Conservation (phyloP, 1,139 yeast species). For the Kazachstania sp. region DNA sequence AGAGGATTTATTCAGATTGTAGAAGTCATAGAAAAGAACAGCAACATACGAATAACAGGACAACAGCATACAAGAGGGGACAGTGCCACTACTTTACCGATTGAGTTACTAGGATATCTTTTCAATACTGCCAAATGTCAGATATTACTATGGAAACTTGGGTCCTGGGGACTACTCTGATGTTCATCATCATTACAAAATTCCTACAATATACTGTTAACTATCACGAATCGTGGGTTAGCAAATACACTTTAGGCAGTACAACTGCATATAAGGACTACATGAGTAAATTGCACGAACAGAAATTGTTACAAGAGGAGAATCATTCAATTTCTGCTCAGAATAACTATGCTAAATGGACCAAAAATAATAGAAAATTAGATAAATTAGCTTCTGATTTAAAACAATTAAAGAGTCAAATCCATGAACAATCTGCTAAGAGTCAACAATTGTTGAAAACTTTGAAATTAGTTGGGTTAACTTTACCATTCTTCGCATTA, state of each 20-base stretch:
- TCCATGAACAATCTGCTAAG: slow-evolving; percentile 52
- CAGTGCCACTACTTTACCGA: not conserved
- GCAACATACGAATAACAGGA: not conserved
- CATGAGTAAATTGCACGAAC: slow-evolving; percentile 38
- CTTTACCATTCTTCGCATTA: slow-evolving; percentile 26
- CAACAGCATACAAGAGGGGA: not conserved
- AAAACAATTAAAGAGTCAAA: slow-evolving; percentile 36
- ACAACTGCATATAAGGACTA: slow-evolving; percentile 26
- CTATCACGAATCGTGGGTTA: slow-evolving; percentile 24
- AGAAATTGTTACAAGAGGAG: slow-evolving; percentile 41
- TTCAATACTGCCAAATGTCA: not conserved
- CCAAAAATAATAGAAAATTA: slow-evolving; percentile 69
- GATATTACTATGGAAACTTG: slow-evolving; percentile 14
- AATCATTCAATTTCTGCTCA: slow-evolving; percentile 70
- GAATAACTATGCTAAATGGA: slow-evolving; percentile 94
- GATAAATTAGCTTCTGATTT: slow-evolving; percentile 53
- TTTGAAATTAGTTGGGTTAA: slow-evolving; percentile 29
- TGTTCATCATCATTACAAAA: slow-evolving; percentile 23
- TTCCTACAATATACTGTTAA: slow-evolving; percentile 17
- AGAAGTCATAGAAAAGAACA: not conserved
- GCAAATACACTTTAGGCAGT: slow-evolving; percentile 14
- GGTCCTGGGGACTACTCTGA: slow-evolving; percentile 20
- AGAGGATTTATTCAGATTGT: not conserved
- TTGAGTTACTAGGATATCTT: not conserved
- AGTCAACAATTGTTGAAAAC: slow-evolving; percentile 27